Base-by-base conservation (phyloP, 176 grass and related monocot species). In the Elymus sibiricus region DNA sequence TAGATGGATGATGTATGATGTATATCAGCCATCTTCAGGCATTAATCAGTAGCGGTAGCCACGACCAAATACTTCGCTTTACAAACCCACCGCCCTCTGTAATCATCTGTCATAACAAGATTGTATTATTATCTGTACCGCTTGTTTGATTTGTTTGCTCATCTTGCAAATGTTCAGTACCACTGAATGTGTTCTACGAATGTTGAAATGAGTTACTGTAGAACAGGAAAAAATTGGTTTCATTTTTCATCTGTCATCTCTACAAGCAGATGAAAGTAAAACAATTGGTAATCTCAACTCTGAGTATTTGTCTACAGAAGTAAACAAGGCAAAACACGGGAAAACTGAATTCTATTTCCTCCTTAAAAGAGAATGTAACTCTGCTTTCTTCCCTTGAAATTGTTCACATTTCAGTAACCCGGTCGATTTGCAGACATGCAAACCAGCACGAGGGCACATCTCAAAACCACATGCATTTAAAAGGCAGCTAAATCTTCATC, bases 391-490 rank as follows among this genome's bases (percentile, higher is more conserved):
- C 26, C 59, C 19, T 76, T 76, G 11, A 76, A 64, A 34, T 34
- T 64, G 75, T 35, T 64, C 74, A 15, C 39, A 84, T 47, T 46
- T 65, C 37, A 76, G 11, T 26, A 65, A 60, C 42, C 34, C 25
- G 26, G 40, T 17, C 26, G 59, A 84, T 31, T 37, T 84, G 27
- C 17, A 24, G 7, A 4, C 28, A 47, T 32, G 42, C 40, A 24
- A 51, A 84, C 74, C 16, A 26, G 53, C 71, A 37, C 39, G 0
- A 55, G 35, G 44, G 62, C 29, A 28, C 43, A 3, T 37, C 81
- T 82, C 31, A 74, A 62, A 73, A 85, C 14, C 5, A 27, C 29
- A 85, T 38, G 60, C 60, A 53, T n/a, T 19, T 26, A 85, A 60
- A 77, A 1, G 19, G 10, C 12, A 34, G 11, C 15, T 64, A 21